phyloP scores from a whole-genome alignment of 2,329 filamentous ascomycete genomes.

The Parastagonospora avenae region DNA sequence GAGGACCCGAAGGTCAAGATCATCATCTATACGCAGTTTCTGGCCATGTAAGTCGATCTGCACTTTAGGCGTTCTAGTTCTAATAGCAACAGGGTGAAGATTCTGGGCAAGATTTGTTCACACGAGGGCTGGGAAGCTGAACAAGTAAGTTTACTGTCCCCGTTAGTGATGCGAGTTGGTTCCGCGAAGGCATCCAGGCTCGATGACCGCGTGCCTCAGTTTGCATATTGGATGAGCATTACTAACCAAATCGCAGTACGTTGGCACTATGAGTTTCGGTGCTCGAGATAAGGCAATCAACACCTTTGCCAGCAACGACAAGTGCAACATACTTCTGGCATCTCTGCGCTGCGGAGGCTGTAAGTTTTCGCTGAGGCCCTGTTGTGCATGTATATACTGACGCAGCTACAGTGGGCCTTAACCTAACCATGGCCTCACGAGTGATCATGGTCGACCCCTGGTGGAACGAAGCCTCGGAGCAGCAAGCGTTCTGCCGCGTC shows the following conservation, averaged over 20 bases:
- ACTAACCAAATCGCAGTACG: slow-evolving; percentile 40
- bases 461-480: slow-evolving; percentile 67
- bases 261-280: slow-evolving; percentile 55
- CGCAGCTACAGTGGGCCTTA: slow-evolving; percentile 52
- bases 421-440: slow-evolving; percentile 61
- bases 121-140: slow-evolving; percentile 55
- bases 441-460: slow-evolving; percentile 57
- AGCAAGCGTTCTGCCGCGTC: slow-evolving; percentile 69
- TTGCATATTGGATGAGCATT: background rate
- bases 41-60: slow-evolving; percentile 48
- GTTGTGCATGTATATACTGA: background rate
- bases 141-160: slow-evolving; percentile 33
- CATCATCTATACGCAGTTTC: slow-evolving; percentile 65
- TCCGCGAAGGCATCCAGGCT: no score
- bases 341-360: slow-evolving; percentile 62
- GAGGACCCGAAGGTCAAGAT: slow-evolving; percentile 59
- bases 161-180: background rate
- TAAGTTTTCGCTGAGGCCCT: slow-evolving; percentile 11
- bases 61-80: background rate
- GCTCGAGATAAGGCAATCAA: slow-evolving; percentile 54
- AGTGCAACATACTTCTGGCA: slow-evolving; percentile 58
- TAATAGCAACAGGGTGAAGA: slow-evolving; percentile 44
- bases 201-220: no score
- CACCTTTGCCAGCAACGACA: slow-evolving; percentile 50
- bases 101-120: slow-evolving; percentile 57